Evolutionary conservation across 257 asterid genomes (phyloP), one percentile per base, ranked within the genome.

Genomic region (Nicotiana tabacum): DNA sequence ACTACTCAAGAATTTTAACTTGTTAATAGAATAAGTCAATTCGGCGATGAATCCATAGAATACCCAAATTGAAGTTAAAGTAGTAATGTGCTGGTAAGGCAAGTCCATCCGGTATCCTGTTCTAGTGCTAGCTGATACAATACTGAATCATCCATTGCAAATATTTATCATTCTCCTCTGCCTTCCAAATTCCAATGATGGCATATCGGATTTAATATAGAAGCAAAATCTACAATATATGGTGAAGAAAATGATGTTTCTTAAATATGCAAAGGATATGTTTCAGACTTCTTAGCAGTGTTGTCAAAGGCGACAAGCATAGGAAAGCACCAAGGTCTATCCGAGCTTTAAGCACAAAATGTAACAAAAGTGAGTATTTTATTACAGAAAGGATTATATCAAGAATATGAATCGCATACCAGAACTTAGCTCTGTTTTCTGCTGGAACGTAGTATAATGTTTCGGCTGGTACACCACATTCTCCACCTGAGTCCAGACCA

Each of bases 391-490:
- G 58, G 58, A 53, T 53, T 16, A 53, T 53, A 53, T 53, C 58
- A 53, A 53, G 58, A 53, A 53, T 53, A 13, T 53, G 58, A 48
- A 48, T 13, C 43, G 27, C 79, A 46, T 89, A 86, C 92, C 92
- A 90, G 17, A 90, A 90, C 66, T 90, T 90, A 33, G 91, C 92
- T 84, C 89, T 82, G 9, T 88, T 90, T 35, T 90, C 90, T 0
- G 91, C 89, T 3, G 92, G 92, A 33, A 78, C 72, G 66, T 87
- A 90, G 78, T 80, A 88, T 80, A 85, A 84, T 76, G 90, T 90
- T 83, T 90, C 88, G 57, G 91, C 92, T 70, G 61, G 88, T 77
- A 90, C 93, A 35, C 91, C 91, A 24, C 93, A 90, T 87, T 90
- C 93, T 24, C 93, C 93, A 32, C 91, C 91, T 0, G 91, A 90